Conservation (phyloP, 148 eudicot species). For the Vaccinium darrowii region DNA sequence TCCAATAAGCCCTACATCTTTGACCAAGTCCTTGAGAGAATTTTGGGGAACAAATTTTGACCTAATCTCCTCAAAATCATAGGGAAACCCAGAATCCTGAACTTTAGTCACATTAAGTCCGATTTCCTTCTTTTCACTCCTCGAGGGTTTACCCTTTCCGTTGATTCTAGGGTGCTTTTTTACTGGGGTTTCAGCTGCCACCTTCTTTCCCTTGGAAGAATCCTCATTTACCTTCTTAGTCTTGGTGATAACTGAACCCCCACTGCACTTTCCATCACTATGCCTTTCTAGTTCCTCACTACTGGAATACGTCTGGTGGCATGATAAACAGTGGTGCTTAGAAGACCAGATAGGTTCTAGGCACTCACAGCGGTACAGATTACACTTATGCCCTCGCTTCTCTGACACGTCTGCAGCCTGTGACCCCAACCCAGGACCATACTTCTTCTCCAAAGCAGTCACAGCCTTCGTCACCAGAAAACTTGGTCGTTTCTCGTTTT, state of each 20-base stretch:
- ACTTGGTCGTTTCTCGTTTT: conserved; percentile 17
- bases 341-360: conserved; percentile 47
- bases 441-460: conserved; percentile 32
- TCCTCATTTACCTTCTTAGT: conserved; percentile 23
- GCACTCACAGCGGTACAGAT: conserved; percentile 42
- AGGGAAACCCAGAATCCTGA: conserved; percentile 35
- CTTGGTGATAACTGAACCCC: conserved; percentile 10
- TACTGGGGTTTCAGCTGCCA: conserved; percentile 15
- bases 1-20: conserved; percentile 43
- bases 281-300: conserved; percentile 33
- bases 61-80: conserved; percentile 39
- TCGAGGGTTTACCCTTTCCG: conserved; percentile 12
- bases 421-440: conserved; percentile 28
- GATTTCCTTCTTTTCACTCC: conserved; percentile 19
- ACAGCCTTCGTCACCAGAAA: conserved; percentile 33
- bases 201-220: conserved; percentile 27
- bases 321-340: conserved; percentile 40
- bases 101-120: conserved; percentile 12
- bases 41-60: conserved; percentile 31
- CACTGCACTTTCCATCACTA: conserved; percentile 30
- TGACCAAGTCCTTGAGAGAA: conserved; percentile 39
- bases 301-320: conserved; percentile 36
- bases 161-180: conserved; percentile 17
- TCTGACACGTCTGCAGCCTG: conserved; percentile 15
- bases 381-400: conserved; percentile 20